Percentiles rank a stretch among this genome's conserved stretches.
phyloP scores from a whole-genome alignment of 2,329 filamentous ascomycete species.

The Fusarium sp. region DNA sequence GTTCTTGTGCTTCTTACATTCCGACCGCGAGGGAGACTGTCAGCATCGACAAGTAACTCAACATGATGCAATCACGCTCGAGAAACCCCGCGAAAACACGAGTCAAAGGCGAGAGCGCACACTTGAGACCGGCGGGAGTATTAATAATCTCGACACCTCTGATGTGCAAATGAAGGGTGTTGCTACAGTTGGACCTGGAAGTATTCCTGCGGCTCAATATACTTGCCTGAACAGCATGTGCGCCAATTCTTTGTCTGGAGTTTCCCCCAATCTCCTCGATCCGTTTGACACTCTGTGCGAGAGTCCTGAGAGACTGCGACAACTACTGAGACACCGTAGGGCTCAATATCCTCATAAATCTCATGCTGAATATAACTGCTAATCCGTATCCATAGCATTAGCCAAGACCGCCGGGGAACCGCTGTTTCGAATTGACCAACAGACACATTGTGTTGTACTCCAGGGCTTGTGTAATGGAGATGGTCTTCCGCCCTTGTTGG shows the following conservation, averaged over 20 bases:
- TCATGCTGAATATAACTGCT: not conserved
- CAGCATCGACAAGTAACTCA: not conserved
- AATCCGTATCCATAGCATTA: not conserved
- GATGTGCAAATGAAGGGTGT: rapidly evolving
- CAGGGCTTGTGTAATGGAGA: not conserved
- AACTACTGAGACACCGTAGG: slow-evolving; percentile 1
- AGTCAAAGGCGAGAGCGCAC: not conserved
- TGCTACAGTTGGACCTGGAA: not conserved
- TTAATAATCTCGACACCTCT: rapidly evolving
- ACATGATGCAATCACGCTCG: rapidly evolving
- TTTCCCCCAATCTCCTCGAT: not conserved
- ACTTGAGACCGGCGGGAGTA: rapidly evolving
- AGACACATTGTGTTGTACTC: not conserved
- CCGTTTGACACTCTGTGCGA: not conserved
- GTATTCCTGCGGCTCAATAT: rapidly evolving
- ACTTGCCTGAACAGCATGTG: rapidly evolving
- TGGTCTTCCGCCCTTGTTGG: not conserved
- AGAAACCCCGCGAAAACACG: rapidly evolving
- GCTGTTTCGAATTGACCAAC: not conserved
- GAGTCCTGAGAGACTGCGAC: not conserved
- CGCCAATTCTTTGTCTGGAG: not conserved
- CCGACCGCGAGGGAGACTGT: too few relatives aligned
- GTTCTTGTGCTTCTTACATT: rapidly evolving
- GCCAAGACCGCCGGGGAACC: not conserved
- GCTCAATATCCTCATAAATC: rapidly evolving